Percentiles rank a stretch among this genome's conserved stretches.
Evolutionary conservation across 2,329 filamentous ascomycete genomes (phyloP).

Genomic region (Nemania bipapillata): DNA sequence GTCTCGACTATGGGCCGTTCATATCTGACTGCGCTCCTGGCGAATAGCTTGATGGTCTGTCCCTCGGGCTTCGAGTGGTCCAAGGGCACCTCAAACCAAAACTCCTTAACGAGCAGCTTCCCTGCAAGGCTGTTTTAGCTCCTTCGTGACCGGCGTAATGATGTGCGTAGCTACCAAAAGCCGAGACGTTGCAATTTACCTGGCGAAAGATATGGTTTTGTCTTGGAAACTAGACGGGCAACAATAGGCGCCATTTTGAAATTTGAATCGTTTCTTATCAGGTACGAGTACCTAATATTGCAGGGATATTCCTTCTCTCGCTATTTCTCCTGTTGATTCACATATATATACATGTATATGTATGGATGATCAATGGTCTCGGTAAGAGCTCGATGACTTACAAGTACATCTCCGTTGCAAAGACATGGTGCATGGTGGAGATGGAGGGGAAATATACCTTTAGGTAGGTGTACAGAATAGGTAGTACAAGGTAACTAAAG

Average conservation of each 20-base stretch:
- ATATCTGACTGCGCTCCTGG: slow-evolving; percentile 74
- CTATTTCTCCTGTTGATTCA: background rate
- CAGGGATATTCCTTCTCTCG: background rate
- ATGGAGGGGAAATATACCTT: background rate
- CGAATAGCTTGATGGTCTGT: slow-evolving; percentile 78
- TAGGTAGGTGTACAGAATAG: background rate
- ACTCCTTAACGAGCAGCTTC: slow-evolving; percentile 78
- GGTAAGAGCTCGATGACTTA: background rate
- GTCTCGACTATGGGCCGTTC: slow-evolving; percentile 70
- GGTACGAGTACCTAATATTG: background rate
- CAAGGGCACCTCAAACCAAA: slow-evolving; percentile 86
- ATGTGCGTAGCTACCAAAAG: background rate
- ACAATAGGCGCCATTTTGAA: slow-evolving; percentile 45
- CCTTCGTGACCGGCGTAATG: slow-evolving; percentile 21
- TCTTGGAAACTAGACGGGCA: slow-evolving; percentile 50
- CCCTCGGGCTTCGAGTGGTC: slow-evolving; percentile 74
- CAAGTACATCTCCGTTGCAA: background rate
- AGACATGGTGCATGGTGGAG: background rate
- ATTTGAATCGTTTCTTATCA: slow-evolving; percentile 18
- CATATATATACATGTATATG: too few relatives aligned
- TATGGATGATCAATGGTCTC: background rate
- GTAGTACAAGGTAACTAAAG: too few relatives aligned
- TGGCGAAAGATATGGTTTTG: slow-evolving; percentile 57
- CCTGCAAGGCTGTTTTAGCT: slow-evolving; percentile 60
- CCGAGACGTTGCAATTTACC: slow-evolving; percentile 39